A percentile compares a stretch with the other conserved stretches of the same genome.
phyloP scores from a whole-genome alignment of 1,284 basidiomycete species.

The Ustilago shanxiensis region DNA sequence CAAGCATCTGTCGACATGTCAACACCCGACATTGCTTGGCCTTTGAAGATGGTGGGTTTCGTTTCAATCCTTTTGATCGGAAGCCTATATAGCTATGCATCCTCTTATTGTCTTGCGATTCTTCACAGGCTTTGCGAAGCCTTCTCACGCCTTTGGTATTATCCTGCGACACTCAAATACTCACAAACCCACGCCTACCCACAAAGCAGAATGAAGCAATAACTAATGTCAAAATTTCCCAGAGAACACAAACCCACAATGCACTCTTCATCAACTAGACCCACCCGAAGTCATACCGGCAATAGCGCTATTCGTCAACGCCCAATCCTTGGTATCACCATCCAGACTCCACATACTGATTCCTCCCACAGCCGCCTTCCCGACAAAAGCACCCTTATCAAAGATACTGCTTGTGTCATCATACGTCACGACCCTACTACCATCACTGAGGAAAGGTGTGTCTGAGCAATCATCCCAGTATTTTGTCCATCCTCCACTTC shows the following conservation, averaged over 20 bases:
- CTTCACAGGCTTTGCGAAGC: too few relatives aligned
- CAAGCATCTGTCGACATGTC: too few relatives aligned
- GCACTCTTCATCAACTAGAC: background rate
- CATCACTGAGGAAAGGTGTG: slow-evolving; percentile 59
- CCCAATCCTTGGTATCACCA: slow-evolving; percentile 55
- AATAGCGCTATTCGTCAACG: slow-evolving; percentile 45
- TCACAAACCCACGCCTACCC: too few relatives aligned
- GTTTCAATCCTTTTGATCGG: too few relatives aligned
- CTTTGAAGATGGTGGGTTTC: too few relatives aligned
- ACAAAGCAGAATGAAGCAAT: too few relatives aligned
- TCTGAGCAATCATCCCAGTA: slow-evolving; percentile 66
- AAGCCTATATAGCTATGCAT: too few relatives aligned
- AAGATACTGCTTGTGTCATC: slow-evolving; percentile 60
- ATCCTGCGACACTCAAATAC: too few relatives aligned
- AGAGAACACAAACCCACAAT: background rate
- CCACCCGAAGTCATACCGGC: slow-evolving; percentile 41
- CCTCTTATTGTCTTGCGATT: too few relatives aligned
- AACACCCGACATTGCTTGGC: too few relatives aligned
- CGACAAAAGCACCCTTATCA: slow-evolving; percentile 61
- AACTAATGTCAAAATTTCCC: background rate
- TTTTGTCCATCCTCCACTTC: slow-evolving; percentile 48
- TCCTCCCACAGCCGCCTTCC: slow-evolving; percentile 54
- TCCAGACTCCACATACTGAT: slow-evolving; percentile 61
- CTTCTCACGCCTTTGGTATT: background rate
- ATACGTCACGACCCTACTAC: slow-evolving; percentile 55